Base-by-base conservation (phyloP, 495 filamentous ascomycete genomes). In the Endocarpon pusillum region DNA sequence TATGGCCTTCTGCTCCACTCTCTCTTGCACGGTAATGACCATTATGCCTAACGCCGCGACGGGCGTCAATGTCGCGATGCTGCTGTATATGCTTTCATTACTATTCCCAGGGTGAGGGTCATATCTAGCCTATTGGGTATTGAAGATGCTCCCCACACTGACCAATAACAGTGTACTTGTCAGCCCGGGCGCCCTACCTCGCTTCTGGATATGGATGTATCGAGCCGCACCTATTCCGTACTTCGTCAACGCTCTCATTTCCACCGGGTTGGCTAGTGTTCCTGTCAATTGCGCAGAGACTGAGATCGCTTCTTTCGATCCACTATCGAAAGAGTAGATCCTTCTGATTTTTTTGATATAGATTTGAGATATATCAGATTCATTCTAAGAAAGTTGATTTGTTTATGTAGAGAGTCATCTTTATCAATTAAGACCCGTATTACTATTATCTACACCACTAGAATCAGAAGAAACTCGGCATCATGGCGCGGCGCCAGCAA, bases 181-280 rank as follows among this genome's bases (percentile, higher is more conserved):
- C 29, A 64, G 51, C 11, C 75, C 78, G 0, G 39, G 52, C 1
- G 52, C 57, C 1, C 61, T 81, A 33, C 78, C 78, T 10, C 50
- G 66, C 20, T 85, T 83, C 66, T 85, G 78, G 79, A 79, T 79
- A 46, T 83, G 83, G 59, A 78, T 83, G 72, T 82, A 83, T 51
- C 73, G 74, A 22, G 59, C 80, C 41, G 78, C 73, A 2, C 78
- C 80, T 10, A 72, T 83, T 42, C 77, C 72, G 0, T 83, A 85
- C 37, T 56, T 80, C 1, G 67, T 82, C 10, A 64, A 58, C 14
- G 70, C 64, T 19, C 71, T 81, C 60, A 39, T 82, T 18, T 67
- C 75, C 0, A 64, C 62, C 0, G 69, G 60, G 20, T 60, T 81
- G 3, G 69, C 69, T 21, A 71, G 75, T 36, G 64, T 68, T 0